phyloP scores from a whole-genome alignment of 306 rosid genomes.

The Acacia crassicarpa region DNA sequence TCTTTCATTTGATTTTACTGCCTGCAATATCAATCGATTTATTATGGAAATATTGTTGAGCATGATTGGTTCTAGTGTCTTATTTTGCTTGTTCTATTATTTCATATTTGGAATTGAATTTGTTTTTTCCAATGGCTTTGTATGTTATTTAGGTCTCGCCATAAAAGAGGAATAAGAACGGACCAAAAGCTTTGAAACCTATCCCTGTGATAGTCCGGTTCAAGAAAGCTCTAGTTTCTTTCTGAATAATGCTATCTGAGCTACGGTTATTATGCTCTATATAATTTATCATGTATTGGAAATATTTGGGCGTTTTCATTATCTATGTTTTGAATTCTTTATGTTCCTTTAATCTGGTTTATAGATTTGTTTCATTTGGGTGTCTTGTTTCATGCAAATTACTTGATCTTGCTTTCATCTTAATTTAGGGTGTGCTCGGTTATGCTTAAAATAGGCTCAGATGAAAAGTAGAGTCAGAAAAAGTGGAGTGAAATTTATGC shows the following conservation, averaged over 20 bases:
- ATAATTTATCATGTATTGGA: conserved; percentile 1
- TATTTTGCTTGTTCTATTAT: conserved; percentile 3
- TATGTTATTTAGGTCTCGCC: conserved; percentile 43
- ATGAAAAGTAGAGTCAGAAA: neutral
- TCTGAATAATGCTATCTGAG: neutral
- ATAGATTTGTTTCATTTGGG: neutral
- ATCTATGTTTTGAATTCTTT: conserved; percentile 6
- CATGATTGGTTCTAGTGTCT: neutral
- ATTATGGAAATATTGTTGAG: neutral
- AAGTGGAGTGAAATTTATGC: neutral
- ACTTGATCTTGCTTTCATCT: neutral
- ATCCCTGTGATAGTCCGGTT: conserved; percentile 70
- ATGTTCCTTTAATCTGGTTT: neutral
- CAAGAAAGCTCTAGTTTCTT: conserved; percentile 54
- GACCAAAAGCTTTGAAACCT: conserved; percentile 84
- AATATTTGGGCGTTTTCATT: neutral
- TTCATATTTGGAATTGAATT: neutral
- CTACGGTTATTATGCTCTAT: neutral
- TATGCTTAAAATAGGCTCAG: neutral
- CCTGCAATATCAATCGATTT: neutral
- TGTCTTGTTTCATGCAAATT: neutral
- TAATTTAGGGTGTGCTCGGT: neutral
- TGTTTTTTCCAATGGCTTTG: conserved; percentile 2
- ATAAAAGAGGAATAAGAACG: conserved; percentile 75
- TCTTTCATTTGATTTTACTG: neutral